A percentile compares a stretch with the other conserved stretches of the same genome.
phyloP scores from a whole-genome alignment of 176 grass and related monocot species.

The Avena insularis region DNA sequence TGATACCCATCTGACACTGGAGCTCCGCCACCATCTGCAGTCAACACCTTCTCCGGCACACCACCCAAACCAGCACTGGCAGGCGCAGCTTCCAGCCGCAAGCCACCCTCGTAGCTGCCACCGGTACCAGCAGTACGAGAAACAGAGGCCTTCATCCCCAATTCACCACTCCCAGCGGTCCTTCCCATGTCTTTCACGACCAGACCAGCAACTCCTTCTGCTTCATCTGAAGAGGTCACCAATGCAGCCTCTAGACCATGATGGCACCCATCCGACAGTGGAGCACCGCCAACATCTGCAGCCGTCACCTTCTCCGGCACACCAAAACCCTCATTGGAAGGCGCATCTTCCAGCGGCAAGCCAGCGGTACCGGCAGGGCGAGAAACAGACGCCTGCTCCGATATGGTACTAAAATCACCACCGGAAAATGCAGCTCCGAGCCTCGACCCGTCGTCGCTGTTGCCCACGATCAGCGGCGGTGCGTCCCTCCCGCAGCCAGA shows the following conservation, averaged over 20 bases:
- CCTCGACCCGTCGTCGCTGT: background rate
- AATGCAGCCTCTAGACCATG: background rate
- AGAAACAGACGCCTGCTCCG: background rate
- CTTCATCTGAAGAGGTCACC: background rate
- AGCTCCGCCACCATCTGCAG: background rate
- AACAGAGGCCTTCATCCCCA: background rate
- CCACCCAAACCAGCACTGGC: background rate
- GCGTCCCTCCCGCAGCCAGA: constrained; percentile 33
- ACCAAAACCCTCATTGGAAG: background rate
- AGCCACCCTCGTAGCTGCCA: background rate
- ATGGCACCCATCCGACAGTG: background rate
- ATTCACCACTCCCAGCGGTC: background rate
- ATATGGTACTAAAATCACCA: background rate
- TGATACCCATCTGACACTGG: background rate
- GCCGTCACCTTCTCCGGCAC: background rate
- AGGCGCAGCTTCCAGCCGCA: background rate
- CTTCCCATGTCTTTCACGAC: background rate
- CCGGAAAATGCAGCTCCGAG: background rate
- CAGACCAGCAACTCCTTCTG: background rate
- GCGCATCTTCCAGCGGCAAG: background rate
- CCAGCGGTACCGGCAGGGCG: background rate
- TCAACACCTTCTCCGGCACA: background rate
- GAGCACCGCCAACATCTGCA: background rate
- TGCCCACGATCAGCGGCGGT: background rate
- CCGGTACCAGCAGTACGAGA: background rate